Evolutionary conservation across 805 yeast genomes (phyloP), one percentile per base, ranked within the genome.

Genomic region (Myxozyma monticola): DNA sequence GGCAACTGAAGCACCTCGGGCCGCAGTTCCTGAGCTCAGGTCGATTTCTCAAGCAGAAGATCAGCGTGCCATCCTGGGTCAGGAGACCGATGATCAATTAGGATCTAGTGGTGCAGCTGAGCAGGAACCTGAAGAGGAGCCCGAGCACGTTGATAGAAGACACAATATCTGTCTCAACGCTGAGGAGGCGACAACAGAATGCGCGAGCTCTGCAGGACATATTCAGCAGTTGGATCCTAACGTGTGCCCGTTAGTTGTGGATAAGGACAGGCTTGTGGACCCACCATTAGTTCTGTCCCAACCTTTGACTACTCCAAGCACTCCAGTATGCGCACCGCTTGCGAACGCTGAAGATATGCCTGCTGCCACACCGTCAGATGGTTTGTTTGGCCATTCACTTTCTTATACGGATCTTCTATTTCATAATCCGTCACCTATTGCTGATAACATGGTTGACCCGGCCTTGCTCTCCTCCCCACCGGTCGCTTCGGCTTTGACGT

Each of bases 381-480:
- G 33, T 4, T 20, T 7, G 4, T 24, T 21, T 5, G 39, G 29
- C n/a, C 53, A 33, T 44, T 24, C 44, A 28, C 9, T 33, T 20
- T 4, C 33, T 8, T 40, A 38, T 20, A 24, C 39, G 10, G 47
- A 45, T n/a, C 50, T 45, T 28, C 24, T 47, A 22, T 48, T 51
- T 22, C 22, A 17, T 4, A 4, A 39, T 33, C 28, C 56, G 6
- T 39, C 45, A 2, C 45, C 44, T 7, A 14, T 21, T 12, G 20
- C 38, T n/a, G 42, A 40, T 8, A 29, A 40, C 4, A 17, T 51
- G 21, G 30, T 49, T 21, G 56, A 51, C 34, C 56, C 56, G 20
- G 15, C 42, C 14, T 30, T 51, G 38, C 29, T 51, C 35, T 46
- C 56, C 4, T 48, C 52, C 1, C 51, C 56, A 3, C 56, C 52